Percentiles rank a stretch among this genome's conserved stretches.
phyloP scores from a whole-genome alignment of 108 stramenopile species.

The Parietichytrium sp. region DNA sequence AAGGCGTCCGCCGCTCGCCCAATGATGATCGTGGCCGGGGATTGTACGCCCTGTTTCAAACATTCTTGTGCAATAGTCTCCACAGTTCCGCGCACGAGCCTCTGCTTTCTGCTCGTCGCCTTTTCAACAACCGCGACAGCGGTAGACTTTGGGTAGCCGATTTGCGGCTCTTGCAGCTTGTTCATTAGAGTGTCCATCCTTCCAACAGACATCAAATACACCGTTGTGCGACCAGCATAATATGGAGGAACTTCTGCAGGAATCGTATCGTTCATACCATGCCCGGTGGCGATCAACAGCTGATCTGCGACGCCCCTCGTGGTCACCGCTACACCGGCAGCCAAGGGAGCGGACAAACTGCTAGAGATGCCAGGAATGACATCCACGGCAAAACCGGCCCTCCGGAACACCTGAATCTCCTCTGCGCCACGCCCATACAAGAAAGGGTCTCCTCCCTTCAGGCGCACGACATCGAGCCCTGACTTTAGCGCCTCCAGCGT shows the following conservation, averaged over 20 bases:
- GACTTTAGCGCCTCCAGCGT: conserved; percentile 69
- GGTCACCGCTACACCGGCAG: conserved; percentile 90
- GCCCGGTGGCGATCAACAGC: conserved; percentile 42
- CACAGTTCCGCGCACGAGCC: conserved; percentile 50
- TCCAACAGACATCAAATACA: conserved; percentile 66
- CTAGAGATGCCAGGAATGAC: conserved; percentile 79
- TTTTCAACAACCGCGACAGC: conserved; percentile 61
- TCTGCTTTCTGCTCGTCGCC: conserved; percentile 60
- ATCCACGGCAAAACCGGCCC: conserved; percentile 72
- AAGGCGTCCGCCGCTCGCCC: conserved; percentile 20
- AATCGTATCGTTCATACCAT: conserved; percentile 33
- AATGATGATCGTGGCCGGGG: conserved; percentile 6
- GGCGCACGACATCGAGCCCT: conserved; percentile 83
- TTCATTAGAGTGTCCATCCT: conserved; percentile 54
- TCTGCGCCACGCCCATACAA: conserved; percentile 95
- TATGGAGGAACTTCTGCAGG: conserved; percentile 55
- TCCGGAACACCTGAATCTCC: conserved; percentile 84
- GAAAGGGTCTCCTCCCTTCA: conserved; percentile 99
- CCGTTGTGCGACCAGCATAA: conserved; percentile 54
- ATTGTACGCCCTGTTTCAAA: neutral
- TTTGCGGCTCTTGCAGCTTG: conserved; percentile 38
- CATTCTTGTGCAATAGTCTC: conserved; percentile 46
- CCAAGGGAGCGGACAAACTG: conserved; percentile 87
- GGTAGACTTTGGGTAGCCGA: conserved; percentile 48
- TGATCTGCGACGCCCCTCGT: conserved; percentile 92